phyloP scores from a whole-genome alignment of 2,329 filamentous ascomycete genomes.

The Fusarium mexicanum region DNA sequence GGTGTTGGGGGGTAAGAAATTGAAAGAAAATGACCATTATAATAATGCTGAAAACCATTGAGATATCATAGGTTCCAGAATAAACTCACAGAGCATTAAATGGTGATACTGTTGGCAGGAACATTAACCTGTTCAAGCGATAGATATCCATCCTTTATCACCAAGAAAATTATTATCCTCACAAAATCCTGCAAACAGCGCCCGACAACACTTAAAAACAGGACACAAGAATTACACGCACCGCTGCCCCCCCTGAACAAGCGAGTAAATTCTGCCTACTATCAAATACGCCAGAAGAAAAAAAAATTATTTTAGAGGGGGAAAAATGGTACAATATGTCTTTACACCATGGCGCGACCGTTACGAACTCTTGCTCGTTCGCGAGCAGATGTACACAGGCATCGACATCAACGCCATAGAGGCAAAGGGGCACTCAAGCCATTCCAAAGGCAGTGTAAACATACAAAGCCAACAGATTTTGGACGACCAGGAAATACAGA shows the following conservation, averaged over 20 bases:
- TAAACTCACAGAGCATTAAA: neutral
- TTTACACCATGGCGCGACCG: constrained; percentile 78
- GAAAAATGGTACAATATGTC: constrained; percentile 72
- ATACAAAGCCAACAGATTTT: neutral
- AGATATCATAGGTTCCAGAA: neutral
- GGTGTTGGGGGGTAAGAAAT: neutral
- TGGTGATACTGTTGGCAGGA: neutral
- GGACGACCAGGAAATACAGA: constrained; percentile 30
- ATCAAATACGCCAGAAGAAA: neutral
- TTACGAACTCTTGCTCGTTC: constrained; percentile 71
- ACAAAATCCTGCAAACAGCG: neutral
- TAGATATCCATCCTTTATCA: neutral
- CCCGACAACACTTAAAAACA: neutral
- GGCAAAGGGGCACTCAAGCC: neutral
- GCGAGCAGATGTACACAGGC: constrained; percentile 68
- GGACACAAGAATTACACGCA: neutral
- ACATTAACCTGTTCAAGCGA: neutral
- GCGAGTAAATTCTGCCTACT: neutral
- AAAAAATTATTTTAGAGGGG: neutral
- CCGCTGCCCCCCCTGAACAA: neutral
- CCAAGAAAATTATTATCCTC: constrained; percentile 11
- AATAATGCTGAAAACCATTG: neutral
- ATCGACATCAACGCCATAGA: constrained; percentile 5
- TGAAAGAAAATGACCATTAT: no score
- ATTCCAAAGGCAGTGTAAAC: neutral